These are phyloP conservation scores for Ceratocystis huliohia DNA, from an alignment of 2,329 filamentous ascomycete species.

Conservation along the genomic window DNA sequence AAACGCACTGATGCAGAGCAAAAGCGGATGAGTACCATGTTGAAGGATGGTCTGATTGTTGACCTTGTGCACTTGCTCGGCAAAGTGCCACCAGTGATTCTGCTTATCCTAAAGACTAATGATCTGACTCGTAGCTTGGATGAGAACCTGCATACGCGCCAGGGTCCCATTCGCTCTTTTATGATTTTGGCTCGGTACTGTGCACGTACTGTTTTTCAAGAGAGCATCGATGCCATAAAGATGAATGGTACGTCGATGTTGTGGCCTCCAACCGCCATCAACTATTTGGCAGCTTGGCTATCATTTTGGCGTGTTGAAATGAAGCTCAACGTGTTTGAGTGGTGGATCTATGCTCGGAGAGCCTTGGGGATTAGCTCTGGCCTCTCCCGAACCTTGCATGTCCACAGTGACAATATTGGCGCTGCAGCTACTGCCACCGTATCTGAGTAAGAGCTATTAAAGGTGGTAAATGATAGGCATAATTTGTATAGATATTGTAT, in stretches of 20 bases:
- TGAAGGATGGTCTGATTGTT: slow-evolving; percentile 78
- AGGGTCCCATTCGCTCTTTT: slow-evolving; percentile 52
- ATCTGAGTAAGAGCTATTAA: neutral
- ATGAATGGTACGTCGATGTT: slow-evolving; percentile 39
- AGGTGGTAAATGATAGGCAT: neutral
- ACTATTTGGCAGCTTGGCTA: slow-evolving; percentile 44
- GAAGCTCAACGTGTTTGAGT: slow-evolving; percentile 51
- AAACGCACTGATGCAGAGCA: slow-evolving; percentile 65
- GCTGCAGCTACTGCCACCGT: neutral
- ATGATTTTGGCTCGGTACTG: slow-evolving; percentile 58
- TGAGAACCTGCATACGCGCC: slow-evolving; percentile 69
- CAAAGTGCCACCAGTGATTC: slow-evolving; percentile 78
- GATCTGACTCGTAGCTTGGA: slow-evolving; percentile 89
- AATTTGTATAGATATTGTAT: slow-evolving; percentile 15
- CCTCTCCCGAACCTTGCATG: slow-evolving; percentile 12
- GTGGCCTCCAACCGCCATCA: slow-evolving; percentile 44
- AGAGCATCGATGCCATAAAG: slow-evolving; percentile 47
- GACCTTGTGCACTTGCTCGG: slow-evolving; percentile 81
- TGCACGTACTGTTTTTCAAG: slow-evolving; percentile 51
- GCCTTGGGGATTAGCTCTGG: slow-evolving; percentile 27
- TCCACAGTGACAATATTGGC: neutral
- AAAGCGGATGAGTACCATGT: slow-evolving; percentile 66
- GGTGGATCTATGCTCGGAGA: slow-evolving; percentile 46
- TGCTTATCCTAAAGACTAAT: slow-evolving; percentile 95
- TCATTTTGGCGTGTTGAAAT: slow-evolving; percentile 47